Percentiles rank a stretch among this genome's conserved stretches.
These are phyloP conservation scores for Nicotiana tomentosiformis DNA, from an alignment of 257 asterid species.

Conservation along the genomic window DNA sequence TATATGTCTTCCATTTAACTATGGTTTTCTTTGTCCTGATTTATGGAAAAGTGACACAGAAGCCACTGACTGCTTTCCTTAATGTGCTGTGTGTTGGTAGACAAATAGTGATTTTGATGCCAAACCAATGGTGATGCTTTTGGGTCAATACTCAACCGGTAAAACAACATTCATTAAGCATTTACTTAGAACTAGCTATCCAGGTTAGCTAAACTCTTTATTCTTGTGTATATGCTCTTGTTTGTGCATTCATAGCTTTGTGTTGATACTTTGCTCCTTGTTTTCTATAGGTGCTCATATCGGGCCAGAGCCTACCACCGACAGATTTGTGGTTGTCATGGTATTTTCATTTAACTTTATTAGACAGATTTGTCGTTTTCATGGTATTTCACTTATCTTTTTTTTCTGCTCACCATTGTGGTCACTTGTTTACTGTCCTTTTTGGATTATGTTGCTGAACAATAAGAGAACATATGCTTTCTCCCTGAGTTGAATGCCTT, in stretches of 20 bases:
- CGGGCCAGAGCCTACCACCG: constrained; percentile 99
- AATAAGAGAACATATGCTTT: not conserved
- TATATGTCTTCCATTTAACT: not conserved
- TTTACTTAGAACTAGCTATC: constrained; percentile 78
- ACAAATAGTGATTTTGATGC: constrained; percentile 96
- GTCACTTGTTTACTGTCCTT: not conserved
- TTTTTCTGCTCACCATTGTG: not conserved
- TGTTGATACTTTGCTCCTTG: constrained; percentile 8
- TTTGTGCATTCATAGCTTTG: not conserved
- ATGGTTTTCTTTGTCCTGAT: not conserved
- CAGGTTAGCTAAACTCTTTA: constrained; percentile 43
- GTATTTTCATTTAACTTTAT: constrained; percentile 28
- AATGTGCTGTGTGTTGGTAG: constrained; percentile 7
- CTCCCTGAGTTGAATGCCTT: not conserved
- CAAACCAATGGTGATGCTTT: constrained; percentile 98
- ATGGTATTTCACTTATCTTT: constrained; percentile 46
- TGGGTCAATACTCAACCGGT: constrained; percentile 99
- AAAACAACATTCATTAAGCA: constrained; percentile 98
- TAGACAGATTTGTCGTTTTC: constrained; percentile 93
- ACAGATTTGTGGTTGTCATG: constrained; percentile 99
- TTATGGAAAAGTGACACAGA: not conserved
- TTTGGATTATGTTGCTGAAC: not conserved
- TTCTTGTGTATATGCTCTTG: constrained; percentile 3
- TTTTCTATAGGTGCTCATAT: constrained; percentile 78
- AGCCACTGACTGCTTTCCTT: not conserved